Percentiles rank a stretch among this genome's conserved stretches.
These are phyloP conservation scores for Chimonanthus salicifolius DNA, from an alignment of 164 flowering plant species.

Conservation along the genomic window DNA sequence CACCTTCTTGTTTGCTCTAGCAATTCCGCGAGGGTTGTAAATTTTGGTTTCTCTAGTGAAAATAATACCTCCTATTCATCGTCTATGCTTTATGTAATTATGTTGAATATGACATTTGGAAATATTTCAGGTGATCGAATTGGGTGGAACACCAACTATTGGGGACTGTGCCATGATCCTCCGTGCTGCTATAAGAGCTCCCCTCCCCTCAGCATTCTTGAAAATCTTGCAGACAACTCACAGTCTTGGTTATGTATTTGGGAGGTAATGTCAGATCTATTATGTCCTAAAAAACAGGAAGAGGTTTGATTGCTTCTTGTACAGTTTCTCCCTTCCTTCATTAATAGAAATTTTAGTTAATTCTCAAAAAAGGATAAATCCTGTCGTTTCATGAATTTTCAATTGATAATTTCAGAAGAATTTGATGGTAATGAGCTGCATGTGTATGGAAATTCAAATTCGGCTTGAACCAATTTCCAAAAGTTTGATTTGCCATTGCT, in stretches of 20 bases:
- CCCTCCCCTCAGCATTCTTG: slow-evolving; percentile 83
- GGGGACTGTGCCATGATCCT: slow-evolving; percentile 91
- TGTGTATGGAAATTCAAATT: too few relatives aligned
- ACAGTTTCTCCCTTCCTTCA: background rate
- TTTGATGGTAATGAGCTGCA: too few relatives aligned
- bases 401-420: too few relatives aligned
- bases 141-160: slow-evolving; percentile 89
- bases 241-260: slow-evolving; percentile 73
- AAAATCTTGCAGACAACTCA: slow-evolving; percentile 79
- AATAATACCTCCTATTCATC: background rate
- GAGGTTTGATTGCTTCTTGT: background rate
- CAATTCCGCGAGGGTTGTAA: background rate
- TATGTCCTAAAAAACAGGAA: background rate
- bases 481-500: too few relatives aligned
- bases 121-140: slow-evolving; percentile 71
- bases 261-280: slow-evolving; percentile 49
- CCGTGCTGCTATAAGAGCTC: slow-evolving; percentile 87
- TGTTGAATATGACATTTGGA: background rate
- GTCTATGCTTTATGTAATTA: background rate
- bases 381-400: too few relatives aligned
- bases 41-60: background rate
- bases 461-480: too few relatives aligned
- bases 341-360: too few relatives aligned
- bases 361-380: too few relatives aligned
- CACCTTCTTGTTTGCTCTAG: background rate